phyloP scores from a whole-genome alignment of 495 filamentous ascomycete species.

The Penicillium bovifimosum region DNA sequence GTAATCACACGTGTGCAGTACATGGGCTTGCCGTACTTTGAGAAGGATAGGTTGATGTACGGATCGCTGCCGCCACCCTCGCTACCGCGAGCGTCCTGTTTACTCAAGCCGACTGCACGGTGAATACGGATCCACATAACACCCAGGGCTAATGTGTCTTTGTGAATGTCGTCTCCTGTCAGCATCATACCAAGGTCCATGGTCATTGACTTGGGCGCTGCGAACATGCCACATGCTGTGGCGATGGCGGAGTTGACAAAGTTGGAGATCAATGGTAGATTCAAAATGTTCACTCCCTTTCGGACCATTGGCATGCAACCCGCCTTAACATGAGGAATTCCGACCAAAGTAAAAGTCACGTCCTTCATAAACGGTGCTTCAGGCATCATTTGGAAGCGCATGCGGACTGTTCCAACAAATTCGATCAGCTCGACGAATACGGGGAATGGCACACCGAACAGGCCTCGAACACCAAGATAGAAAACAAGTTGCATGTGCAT shows the following conservation, averaged over 20 bases:
- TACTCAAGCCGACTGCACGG: constrained; percentile 77
- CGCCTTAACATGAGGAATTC: constrained; percentile 79
- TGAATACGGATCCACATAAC: constrained; percentile 89
- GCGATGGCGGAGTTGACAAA: constrained; percentile 97
- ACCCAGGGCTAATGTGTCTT: constrained; percentile 79
- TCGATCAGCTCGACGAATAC: constrained; percentile 84
- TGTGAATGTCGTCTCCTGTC: constrained; percentile 82
- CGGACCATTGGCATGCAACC: constrained; percentile 90
- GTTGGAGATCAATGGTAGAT: constrained; percentile 87
- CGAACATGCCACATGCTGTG: constrained; percentile 81
- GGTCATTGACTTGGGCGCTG: constrained; percentile 93
- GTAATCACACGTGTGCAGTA: constrained; percentile 94
- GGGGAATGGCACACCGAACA: constrained; percentile 82
- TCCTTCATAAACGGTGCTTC: constrained; percentile 88
- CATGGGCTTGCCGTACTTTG: constrained; percentile 95
- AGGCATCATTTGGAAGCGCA: constrained; percentile 79
- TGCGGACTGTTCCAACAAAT: constrained; percentile 77
- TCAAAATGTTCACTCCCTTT: constrained; percentile 83
- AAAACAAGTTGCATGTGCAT: constrained; percentile 98
- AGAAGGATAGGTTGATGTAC: constrained; percentile 71
- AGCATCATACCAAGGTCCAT: constrained; percentile 87
- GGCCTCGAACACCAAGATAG: constrained; percentile 68
- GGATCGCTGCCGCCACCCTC: constrained; percentile 89
- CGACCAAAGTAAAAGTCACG: constrained; percentile 89
- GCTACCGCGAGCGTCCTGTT: constrained; percentile 81